Evolutionary conservation across 768 basidiomycete species (phyloP).

Genomic region (Austroboletus eburneus): DNA sequence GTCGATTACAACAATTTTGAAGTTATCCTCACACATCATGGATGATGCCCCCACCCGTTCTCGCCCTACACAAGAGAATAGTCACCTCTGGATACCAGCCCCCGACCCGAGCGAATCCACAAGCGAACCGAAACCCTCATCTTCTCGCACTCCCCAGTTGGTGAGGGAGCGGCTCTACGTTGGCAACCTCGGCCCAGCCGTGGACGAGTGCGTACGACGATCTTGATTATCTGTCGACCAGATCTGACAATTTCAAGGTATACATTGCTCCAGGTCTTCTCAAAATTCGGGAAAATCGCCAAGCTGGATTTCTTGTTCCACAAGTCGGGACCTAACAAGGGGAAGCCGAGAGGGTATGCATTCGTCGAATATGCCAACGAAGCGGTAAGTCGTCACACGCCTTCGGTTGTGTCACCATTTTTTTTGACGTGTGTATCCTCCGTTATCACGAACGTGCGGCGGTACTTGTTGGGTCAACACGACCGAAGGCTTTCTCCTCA

Average conservation of each 20-base stretch:
- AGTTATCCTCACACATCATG: slow-evolving; percentile 16
- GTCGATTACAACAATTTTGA: too few species aligned
- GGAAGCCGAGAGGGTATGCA: slow-evolving; percentile 93
- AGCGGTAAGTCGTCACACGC: slow-evolving; percentile 57
- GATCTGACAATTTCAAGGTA: slow-evolving; percentile 50
- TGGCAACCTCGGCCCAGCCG: slow-evolving; percentile 81
- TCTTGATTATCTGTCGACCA: not conserved
- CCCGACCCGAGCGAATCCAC: slow-evolving; percentile 18
- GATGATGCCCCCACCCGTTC: not conserved
- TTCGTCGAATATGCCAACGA: slow-evolving; percentile 82
- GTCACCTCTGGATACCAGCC: slow-evolving; percentile 32
- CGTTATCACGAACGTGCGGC: slow-evolving; percentile 18
- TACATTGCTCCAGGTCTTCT: slow-evolving; percentile 83
- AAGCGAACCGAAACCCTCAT: slow-evolving; percentile 17
- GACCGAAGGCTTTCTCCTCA: slow-evolving; percentile 18
- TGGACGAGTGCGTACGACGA: slow-evolving; percentile 67
- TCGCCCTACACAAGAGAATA: slow-evolving; percentile 4
- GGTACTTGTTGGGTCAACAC: slow-evolving; percentile 13
- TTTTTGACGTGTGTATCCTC: slow-evolving; percentile 26
- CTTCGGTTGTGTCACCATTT: slow-evolving; percentile 15
- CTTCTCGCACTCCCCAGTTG: slow-evolving; percentile 26
- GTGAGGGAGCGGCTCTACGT: slow-evolving; percentile 81
- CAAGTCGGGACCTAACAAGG: slow-evolving; percentile 82
- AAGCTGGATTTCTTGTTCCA: slow-evolving; percentile 96
- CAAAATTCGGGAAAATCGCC: slow-evolving; percentile 88